These are phyloP conservation scores for Komagataella phaffii DNA, from an alignment of 805 yeast species.

Conservation along the genomic window DNA sequence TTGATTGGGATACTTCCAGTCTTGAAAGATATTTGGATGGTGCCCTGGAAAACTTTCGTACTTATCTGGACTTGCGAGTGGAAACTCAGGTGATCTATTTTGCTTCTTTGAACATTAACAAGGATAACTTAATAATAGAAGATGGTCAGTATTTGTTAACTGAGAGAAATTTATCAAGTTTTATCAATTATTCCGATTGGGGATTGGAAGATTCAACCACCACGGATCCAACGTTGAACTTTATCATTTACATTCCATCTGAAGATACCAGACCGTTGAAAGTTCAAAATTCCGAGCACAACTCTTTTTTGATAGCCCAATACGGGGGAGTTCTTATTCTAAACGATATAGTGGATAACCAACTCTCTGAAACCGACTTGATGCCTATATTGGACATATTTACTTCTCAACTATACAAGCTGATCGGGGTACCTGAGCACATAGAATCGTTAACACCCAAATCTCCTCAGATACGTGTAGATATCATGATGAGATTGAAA, in stretches of 20 bases:
- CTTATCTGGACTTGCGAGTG: slow-evolving; percentile 56
- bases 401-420: slow-evolving; percentile 58
- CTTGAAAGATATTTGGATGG: slow-evolving; percentile 33
- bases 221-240: slow-evolving; percentile 54
- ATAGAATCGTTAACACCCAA: slow-evolving; percentile 21
- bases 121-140: slow-evolving; percentile 11
- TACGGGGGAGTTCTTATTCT: slow-evolving; percentile 71
- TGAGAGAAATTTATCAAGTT: slow-evolving; percentile 49
- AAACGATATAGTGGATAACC: slow-evolving; percentile 22
- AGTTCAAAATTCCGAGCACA: slow-evolving; percentile 32
- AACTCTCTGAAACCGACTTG: slow-evolving; percentile 30
- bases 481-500: slow-evolving; percentile 47
- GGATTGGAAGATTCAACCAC: slow-evolving; percentile 35
- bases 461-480: slow-evolving; percentile 51
- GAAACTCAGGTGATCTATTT: slow-evolving; percentile 72
- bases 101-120: slow-evolving; percentile 24
- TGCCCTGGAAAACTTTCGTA: slow-evolving; percentile 28
- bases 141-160: slow-evolving; percentile 21
- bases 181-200: slow-evolving; percentile 82
- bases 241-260: slow-evolving; percentile 55
- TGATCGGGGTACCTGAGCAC: slow-evolving; percentile 52
- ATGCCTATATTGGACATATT: slow-evolving; percentile 52
- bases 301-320: slow-evolving; percentile 69
- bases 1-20: slow-evolving; percentile 56
- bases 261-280: slow-evolving; percentile 29